Evolutionary conservation across 2,329 filamentous ascomycete species (phyloP).

Genomic region (Penicillium sp.): DNA sequence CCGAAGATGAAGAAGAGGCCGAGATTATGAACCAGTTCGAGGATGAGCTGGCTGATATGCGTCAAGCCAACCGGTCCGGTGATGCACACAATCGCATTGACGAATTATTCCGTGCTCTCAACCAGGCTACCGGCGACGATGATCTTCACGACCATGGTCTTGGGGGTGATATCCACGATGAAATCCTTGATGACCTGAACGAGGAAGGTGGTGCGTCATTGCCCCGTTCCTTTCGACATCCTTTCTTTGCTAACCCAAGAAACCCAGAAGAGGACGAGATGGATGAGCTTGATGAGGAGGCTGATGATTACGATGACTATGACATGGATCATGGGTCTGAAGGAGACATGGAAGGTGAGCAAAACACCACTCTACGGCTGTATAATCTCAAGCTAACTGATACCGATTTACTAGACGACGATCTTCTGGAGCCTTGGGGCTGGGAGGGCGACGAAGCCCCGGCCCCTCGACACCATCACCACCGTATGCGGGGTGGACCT

Average conservation of each 20-base stretch:
- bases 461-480: constrained; percentile 49
- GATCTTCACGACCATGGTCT: constrained; percentile 51
- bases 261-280: constrained; percentile 61
- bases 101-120: constrained; percentile 51
- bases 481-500: constrained; percentile 61
- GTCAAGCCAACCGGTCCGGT: constrained; percentile 44
- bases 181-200: constrained; percentile 57
- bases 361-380: background rate
- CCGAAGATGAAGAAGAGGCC: constrained; percentile 51
- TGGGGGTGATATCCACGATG: constrained; percentile 53
- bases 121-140: constrained; percentile 47
- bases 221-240: background rate
- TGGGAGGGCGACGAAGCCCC: constrained; percentile 59
- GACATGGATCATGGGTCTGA: constrained; percentile 51
- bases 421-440: constrained; percentile 51
- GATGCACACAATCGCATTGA: constrained; percentile 49
- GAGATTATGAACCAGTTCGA: constrained; percentile 51
- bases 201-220: constrained; percentile 57
- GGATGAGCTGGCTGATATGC: constrained; percentile 46
- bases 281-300: constrained; percentile 51
- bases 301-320: constrained; percentile 51
- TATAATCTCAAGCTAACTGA: constrained; percentile 38
- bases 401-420: constrained; percentile 35
- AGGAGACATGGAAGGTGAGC: constrained; percentile 41
- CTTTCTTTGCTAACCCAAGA: constrained; percentile 36